phyloP scores from a whole-genome alignment of 441 rosid genomes.

The Gossypium schwendimanii region DNA sequence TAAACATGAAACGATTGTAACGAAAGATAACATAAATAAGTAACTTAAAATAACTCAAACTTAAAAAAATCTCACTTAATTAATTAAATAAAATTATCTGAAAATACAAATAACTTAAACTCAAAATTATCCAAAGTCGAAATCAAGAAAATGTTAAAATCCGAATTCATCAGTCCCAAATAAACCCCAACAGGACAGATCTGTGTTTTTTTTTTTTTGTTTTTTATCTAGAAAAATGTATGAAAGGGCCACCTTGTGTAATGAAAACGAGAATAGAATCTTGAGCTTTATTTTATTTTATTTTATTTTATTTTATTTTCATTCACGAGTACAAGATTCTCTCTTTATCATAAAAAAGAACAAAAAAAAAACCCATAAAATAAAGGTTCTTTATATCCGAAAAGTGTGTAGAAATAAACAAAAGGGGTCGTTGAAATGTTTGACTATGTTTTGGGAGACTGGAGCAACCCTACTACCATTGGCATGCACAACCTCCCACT shows the following conservation, averaged over 20 bases:
- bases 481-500: not conserved
- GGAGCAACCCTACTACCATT: not conserved
- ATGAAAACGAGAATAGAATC: slow-evolving; percentile 15
- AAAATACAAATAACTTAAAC: no score
- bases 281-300: not conserved
- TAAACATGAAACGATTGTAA: no score
- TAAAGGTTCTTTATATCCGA: not conserved
- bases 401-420: not conserved
- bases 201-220: not conserved
- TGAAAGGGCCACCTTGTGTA: not conserved
- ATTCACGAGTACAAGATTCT: slow-evolving; percentile 19
- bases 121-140: not conserved
- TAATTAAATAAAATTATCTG: no score
- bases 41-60: no score
- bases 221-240: not conserved
- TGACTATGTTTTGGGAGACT: not conserved
- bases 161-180: not conserved
- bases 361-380: not conserved
- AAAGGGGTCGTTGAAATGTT: not conserved
- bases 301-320: not conserved
- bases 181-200: no score
- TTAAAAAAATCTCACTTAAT: no score
- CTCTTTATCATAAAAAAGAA: not conserved
- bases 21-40: no score
- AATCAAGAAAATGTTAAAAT: not conserved